These are phyloP conservation scores for Solanum etuberosum DNA, from an alignment of 257 asterid genomes.

Conservation along the genomic window DNA sequence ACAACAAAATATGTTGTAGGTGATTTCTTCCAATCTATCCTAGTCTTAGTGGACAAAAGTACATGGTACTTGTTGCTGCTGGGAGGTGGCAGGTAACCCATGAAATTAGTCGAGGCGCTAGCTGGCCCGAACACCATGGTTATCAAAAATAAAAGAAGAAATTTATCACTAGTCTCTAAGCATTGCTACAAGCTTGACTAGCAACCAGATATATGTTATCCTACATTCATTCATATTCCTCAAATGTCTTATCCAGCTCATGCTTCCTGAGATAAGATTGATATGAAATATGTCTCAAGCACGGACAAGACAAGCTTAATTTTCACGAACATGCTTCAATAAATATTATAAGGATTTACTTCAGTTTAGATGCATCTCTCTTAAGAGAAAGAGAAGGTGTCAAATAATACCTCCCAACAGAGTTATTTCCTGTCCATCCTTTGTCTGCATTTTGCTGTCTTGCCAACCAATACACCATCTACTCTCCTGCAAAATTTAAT, in stretches of 20 bases:
- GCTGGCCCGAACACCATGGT: background rate
- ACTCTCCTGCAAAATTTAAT: constrained; percentile 30
- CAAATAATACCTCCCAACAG: constrained; percentile 54
- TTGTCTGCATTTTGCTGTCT: constrained; percentile 33
- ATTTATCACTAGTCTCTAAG: background rate
- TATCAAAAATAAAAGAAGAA: background rate
- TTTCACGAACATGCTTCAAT: background rate
- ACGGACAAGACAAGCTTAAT: background rate
- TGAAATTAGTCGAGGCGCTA: background rate
- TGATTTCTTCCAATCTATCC: background rate
- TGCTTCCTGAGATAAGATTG: background rate
- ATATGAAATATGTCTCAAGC: background rate
- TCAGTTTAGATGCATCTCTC: background rate
- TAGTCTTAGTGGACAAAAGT: background rate
- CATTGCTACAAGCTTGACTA: background rate
- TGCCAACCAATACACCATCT: constrained; percentile 82
- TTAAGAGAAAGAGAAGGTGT: background rate
- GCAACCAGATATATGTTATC: background rate
- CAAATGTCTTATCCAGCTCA: background rate
- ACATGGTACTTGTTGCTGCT: background rate
- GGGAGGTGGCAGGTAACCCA: background rate
- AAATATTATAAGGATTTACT: background rate
- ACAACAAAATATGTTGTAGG: background rate
- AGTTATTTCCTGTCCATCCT: constrained; percentile 39
- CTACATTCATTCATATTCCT: background rate